Evolutionary conservation across 257 asterid genomes (phyloP).

Genomic region (Leptodermis oblonga): DNA sequence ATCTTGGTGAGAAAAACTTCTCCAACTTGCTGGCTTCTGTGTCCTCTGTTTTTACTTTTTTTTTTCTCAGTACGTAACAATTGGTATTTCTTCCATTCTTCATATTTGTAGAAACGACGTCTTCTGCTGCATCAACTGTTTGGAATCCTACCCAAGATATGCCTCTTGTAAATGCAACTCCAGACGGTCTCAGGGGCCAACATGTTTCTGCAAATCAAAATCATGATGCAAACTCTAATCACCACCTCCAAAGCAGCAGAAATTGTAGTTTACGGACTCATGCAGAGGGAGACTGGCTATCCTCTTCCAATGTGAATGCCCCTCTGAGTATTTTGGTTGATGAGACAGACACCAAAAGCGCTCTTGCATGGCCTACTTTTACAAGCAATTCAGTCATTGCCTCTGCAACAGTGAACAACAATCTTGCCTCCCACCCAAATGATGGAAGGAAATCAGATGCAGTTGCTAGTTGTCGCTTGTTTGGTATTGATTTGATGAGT

Average conservation of each 20-base stretch:
- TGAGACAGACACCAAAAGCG: conserved; percentile 47
- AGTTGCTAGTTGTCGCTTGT: conserved; percentile 54
- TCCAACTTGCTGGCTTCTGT: background rate
- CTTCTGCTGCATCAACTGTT: conserved; percentile 45
- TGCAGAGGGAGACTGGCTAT: conserved; percentile 21
- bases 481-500: conserved; percentile 75
- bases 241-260: conserved; percentile 21
- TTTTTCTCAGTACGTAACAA: background rate
- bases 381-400: conserved; percentile 35
- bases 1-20: conserved; percentile 15
- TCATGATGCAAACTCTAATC: conserved; percentile 8
- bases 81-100: background rate
- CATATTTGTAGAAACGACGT: conserved; percentile 32
- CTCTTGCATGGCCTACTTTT: conserved; percentile 53
- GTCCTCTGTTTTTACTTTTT: too few species aligned
- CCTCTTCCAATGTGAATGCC: conserved; percentile 27
- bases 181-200: conserved; percentile 30
- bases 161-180: conserved; percentile 28
- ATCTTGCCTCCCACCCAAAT: conserved; percentile 24
- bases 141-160: conserved; percentile 50
- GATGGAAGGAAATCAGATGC: conserved; percentile 46
- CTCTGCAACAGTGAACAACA: conserved; percentile 28
- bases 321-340: conserved; percentile 37
- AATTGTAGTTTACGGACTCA: conserved; percentile 17
- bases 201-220: conserved; percentile 21